Base-by-base conservation (phyloP, 192 early-diverging fungal genomes). In the Mortierella claussenii region DNA sequence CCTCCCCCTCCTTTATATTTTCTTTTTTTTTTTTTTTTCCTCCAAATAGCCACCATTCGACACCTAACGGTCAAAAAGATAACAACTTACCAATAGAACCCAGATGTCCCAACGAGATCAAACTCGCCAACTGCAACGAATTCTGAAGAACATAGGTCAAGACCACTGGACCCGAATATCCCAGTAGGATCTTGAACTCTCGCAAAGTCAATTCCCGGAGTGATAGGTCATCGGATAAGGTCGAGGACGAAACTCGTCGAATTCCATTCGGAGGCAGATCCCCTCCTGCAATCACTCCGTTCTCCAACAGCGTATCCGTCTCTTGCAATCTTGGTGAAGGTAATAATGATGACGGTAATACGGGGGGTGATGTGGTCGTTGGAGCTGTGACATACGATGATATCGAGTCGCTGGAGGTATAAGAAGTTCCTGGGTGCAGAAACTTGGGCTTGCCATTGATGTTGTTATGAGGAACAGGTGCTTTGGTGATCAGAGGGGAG, bases 81-180 rank as follows among this genome's bases (percentile, higher is more conserved):
- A n/a, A n/a, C n/a, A n/a, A 60, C 62, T 21, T 40, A 58, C 44
- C 55, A 34, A 51, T 34, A 20, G 80, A 79, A 70, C 83, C 86
- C 57, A 88, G 75, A 33, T 83, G 89, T 17, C 91, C 90, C 9
- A 91, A 79, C 5, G 86, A 85, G 46, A 92, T 65, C 21, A 91
- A 78, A 65, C 86, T 90, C 26, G 87, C 66, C 37, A 91, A 78
- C 27, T 89, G 87, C 55, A 93, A 78, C n/a, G 81, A 83, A 46
- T 89, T 88, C 44, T 91, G 89, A 17, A 93, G 65, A 13, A 90
- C 65, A 69, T 88, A 91, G 0, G 90, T 88, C 21, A 83, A 63
- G 11, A 89, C 65, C 18, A 90, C 75, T 2, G 91, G 90, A 13
- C 68, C 46, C 2, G 82, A 68, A 50, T 84, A 82, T 45, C 55